Evolutionary conservation across 2,329 filamentous ascomycete genomes (phyloP).

Genomic region (Elsinoe perseae): DNA sequence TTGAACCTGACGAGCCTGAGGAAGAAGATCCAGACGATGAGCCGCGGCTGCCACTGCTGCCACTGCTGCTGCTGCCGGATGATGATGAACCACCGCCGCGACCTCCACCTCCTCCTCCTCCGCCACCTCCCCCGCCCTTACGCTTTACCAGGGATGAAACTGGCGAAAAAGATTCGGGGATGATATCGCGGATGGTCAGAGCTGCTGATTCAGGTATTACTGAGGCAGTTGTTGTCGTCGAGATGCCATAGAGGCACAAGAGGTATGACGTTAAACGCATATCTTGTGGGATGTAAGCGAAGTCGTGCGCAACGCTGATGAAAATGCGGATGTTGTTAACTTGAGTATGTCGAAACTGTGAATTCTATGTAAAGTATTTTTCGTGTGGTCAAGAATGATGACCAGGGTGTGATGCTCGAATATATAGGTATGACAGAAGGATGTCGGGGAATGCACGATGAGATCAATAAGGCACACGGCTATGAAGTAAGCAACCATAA

Average conservation of each 20-base stretch:
- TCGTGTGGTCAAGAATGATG: not conserved
- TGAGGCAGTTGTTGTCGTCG: not conserved
- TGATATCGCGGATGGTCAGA: not conserved
- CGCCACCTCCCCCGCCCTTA: conserved; percentile 6
- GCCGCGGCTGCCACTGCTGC: not conserved
- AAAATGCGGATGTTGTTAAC: no score
- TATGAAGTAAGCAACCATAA: not conserved
- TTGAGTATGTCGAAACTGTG: no score
- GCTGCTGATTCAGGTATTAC: conserved; percentile 6
- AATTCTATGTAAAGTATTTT: no score
- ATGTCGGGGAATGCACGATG: not conserved
- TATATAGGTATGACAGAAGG: conserved; percentile 10
- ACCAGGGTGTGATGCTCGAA: conserved; percentile 5
- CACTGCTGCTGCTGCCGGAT: not conserved
- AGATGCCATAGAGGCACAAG: conserved; percentile 13
- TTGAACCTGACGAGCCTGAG: not conserved
- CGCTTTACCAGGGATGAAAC: conserved; percentile 5
- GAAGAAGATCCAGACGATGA: not conserved
- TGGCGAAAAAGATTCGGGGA: not conserved
- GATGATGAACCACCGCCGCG: not conserved
- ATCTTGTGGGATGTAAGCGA: not conserved
- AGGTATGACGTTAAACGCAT: conserved; percentile 7
- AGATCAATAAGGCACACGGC: conserved; percentile 12
- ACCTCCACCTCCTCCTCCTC: conserved; percentile 11
- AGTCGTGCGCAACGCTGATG: not conserved